A percentile compares a stretch with the other conserved stretches of the same genome.
Evolutionary conservation across 352 stramenopile genomes (phyloP).

Genomic region (Globisporangium recalcitrans): DNA sequence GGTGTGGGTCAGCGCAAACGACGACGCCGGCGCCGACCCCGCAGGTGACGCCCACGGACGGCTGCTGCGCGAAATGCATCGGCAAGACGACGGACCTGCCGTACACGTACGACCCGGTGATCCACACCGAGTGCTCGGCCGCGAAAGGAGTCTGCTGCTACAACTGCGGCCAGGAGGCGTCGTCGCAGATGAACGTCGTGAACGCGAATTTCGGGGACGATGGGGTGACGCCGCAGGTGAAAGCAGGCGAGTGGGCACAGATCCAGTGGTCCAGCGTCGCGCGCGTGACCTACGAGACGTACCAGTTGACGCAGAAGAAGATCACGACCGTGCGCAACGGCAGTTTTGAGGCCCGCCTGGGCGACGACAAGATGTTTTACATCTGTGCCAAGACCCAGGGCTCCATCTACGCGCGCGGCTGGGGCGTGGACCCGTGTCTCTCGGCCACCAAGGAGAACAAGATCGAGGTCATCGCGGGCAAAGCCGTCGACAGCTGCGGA

Average conservation of each 20-base stretch:
- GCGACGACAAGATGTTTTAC: conserved; percentile 24
- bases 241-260: conserved; percentile 34
- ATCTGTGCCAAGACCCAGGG: conserved; percentile 30
- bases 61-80: conserved; percentile 62
- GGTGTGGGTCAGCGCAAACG: not conserved
- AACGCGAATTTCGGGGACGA: conserved; percentile 40
- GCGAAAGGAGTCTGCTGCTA: conserved; percentile 66
- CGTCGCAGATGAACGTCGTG: conserved; percentile 19
- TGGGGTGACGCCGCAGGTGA: conserved; percentile 48
- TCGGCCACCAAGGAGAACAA: conserved; percentile 16
- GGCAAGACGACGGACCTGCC: conserved; percentile 46
- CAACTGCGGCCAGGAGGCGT: conserved; percentile 36
- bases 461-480: conserved; percentile 12
- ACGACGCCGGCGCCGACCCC: conserved; percentile 13
- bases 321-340: conserved; percentile 30
- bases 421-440: conserved; percentile 29
- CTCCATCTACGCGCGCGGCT: conserved; percentile 30
- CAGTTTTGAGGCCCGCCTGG: conserved; percentile 23
- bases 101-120: conserved; percentile 66
- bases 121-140: conserved; percentile 48
- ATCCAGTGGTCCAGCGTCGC: conserved; percentile 28
- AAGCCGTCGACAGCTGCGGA: conserved; percentile 14
- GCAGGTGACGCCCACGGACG: conserved; percentile 25
- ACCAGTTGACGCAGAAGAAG: conserved; percentile 29
- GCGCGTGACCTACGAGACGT: conserved; percentile 36